These are phyloP conservation scores for Atkinsonella hypoxylon DNA, from an alignment of 2,329 filamentous ascomycete genomes.

Conservation along the genomic window DNA sequence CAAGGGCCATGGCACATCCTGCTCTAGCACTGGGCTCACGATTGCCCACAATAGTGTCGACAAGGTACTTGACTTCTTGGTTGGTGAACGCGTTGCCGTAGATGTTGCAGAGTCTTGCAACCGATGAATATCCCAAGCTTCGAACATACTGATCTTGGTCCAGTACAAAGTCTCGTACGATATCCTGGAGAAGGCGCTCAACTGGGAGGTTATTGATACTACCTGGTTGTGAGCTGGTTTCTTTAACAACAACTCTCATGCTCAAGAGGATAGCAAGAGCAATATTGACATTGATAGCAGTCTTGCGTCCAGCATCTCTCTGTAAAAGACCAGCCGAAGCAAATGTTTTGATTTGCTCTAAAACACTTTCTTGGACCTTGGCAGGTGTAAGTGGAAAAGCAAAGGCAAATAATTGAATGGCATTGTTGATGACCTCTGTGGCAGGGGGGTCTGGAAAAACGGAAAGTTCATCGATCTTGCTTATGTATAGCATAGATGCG, in stretches of 20 bases:
- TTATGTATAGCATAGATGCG: constrained; percentile 65
- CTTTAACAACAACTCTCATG: constrained; percentile 72
- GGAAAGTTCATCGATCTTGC: constrained; percentile 28
- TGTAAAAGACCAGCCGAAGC: constrained; percentile 69
- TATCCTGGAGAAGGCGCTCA: constrained; percentile 73
- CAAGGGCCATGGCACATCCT: constrained; percentile 86
- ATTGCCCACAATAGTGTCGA: constrained; percentile 90
- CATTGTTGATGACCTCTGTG: constrained; percentile 89
- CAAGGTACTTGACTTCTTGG: constrained; percentile 76
- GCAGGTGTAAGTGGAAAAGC: constrained; percentile 78
- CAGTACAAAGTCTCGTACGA: constrained; percentile 59
- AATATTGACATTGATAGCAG: constrained; percentile 84
- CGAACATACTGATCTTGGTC: constrained; percentile 80
- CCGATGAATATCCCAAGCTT: constrained; percentile 69
- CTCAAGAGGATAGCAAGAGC: constrained; percentile 69
- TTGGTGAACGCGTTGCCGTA: constrained; percentile 86
- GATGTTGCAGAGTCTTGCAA: constrained; percentile 72
- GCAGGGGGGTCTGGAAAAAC: constrained; percentile 62
- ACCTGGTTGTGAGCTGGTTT: constrained; percentile 61
- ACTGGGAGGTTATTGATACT: constrained; percentile 64
- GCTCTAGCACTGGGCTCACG: constrained; percentile 86
- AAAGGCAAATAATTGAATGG: constrained; percentile 85
- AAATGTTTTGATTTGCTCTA: constrained; percentile 88
- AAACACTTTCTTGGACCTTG: constrained; percentile 88
- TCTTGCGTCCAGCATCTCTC: constrained; percentile 76